These are phyloP conservation scores for Quercus tomentella DNA, from an alignment of 331 rosid genomes.

Conservation along the genomic window DNA sequence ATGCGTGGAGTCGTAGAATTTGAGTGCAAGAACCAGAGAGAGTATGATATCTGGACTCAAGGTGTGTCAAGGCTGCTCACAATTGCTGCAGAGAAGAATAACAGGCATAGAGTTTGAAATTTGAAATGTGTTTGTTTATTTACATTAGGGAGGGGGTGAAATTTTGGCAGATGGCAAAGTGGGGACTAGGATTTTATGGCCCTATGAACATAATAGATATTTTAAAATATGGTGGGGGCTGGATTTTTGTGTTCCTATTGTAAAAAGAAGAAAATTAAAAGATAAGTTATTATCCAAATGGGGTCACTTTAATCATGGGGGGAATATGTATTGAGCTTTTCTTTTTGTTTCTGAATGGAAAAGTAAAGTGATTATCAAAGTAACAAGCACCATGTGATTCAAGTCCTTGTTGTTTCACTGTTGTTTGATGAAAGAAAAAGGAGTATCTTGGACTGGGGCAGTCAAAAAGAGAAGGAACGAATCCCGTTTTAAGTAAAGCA, in stretches of 20 bases:
- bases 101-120: conserved; percentile 44
- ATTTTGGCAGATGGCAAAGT: conserved; percentile 9
- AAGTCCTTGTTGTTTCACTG: conserved; percentile 17
- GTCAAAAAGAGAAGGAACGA: conserved; percentile 45
- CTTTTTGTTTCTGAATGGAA: conserved; percentile 38
- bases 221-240: conserved; percentile 42
- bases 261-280: conserved; percentile 60
- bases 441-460: conserved; percentile 58
- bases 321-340: conserved; percentile 27
- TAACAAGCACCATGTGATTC: conserved; percentile 42
- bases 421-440: conserved; percentile 35
- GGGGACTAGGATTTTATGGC: conserved; percentile 18
- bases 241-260: conserved; percentile 29
- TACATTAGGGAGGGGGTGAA: neutral
- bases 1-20: conserved; percentile 81
- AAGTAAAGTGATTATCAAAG: conserved; percentile 31
- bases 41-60: conserved; percentile 93
- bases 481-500: conserved; percentile 41
- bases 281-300: conserved; percentile 38
- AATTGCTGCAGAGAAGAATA: conserved; percentile 56
- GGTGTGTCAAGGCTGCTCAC: conserved; percentile 82
- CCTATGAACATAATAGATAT: conserved; percentile 13
- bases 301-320: conserved; percentile 36
- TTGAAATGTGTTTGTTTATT: conserved; percentile 14
- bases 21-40: conserved; percentile 76